Evolutionary conservation across 805 yeast species (phyloP).

Genomic region (Yueomyces sp.): DNA sequence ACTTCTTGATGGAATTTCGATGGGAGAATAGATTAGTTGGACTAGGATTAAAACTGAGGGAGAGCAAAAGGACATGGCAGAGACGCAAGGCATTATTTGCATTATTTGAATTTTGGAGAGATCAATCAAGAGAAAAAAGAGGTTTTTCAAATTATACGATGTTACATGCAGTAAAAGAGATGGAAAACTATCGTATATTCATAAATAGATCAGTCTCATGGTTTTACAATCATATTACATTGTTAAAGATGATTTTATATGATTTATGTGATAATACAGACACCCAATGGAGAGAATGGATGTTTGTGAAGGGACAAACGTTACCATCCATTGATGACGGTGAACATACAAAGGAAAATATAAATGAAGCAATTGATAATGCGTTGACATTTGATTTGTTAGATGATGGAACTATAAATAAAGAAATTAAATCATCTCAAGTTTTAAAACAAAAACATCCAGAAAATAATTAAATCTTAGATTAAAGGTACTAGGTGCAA

Average conservation of each 20-base stretch:
- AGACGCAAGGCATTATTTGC: conserved; percentile 24
- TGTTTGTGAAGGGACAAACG: conserved; percentile 16
- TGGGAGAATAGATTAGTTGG: conserved; percentile 25
- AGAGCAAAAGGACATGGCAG: conserved; percentile 26
- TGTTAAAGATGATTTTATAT: conserved; percentile 23
- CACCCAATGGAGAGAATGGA: conserved; percentile 27
- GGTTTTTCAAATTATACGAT: conserved; percentile 17
- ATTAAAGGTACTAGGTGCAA: too few species aligned
- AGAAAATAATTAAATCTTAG: too few species aligned
- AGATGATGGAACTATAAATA: conserved; percentile 19
- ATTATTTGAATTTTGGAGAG: conserved; percentile 25
- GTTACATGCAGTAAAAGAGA: conserved; percentile 24
- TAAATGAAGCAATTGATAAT: conserved; percentile 18
- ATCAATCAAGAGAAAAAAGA: conserved; percentile 23
- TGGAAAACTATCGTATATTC: conserved; percentile 25
- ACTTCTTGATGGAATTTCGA: conserved; percentile 24
- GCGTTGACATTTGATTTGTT: conserved; percentile 18
- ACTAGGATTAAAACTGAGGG: conserved; percentile 20
- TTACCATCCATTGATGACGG: conserved; percentile 17
- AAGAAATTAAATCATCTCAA: conserved; percentile 15
- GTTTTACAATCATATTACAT: conserved; percentile 25
- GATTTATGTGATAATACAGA: conserved; percentile 22
- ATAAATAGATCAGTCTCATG: conserved; percentile 25
- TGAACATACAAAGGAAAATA: conserved; percentile 12
- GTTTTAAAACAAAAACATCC: conserved; percentile 5